Percentiles rank a stretch among this genome's conserved stretches.
phyloP scores from a whole-genome alignment of 2,329 filamentous ascomycete genomes.

The Boeremia exigua region DNA sequence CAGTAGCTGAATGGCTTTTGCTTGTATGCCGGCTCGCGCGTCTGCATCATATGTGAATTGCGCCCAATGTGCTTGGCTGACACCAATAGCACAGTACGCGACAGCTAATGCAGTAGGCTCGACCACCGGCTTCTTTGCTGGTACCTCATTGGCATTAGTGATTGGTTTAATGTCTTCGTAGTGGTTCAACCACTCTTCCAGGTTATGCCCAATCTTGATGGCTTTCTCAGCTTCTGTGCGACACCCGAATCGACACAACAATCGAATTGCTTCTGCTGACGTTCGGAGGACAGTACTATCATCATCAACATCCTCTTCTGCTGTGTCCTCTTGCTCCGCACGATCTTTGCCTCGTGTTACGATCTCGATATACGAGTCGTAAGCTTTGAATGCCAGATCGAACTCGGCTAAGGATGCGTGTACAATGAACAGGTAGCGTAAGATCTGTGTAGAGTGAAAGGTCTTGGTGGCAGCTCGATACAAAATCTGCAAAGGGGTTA shows the following conservation, averaged over 20 bases:
- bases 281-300: slow-evolving; percentile 79
- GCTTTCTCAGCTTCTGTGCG: slow-evolving; percentile 79
- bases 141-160: slow-evolving; percentile 34
- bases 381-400: slow-evolving; percentile 86
- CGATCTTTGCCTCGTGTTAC: slow-evolving; percentile 84
- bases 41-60: slow-evolving; percentile 78
- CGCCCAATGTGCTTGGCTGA: slow-evolving; percentile 88
- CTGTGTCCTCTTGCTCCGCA: slow-evolving; percentile 74
- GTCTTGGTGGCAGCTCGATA: slow-evolving; percentile 92
- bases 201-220: slow-evolving; percentile 69
- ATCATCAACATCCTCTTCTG: slow-evolving; percentile 75
- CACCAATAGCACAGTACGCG: slow-evolving; percentile 83
- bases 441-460: slow-evolving; percentile 89
- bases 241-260: slow-evolving; percentile 83
- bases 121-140: slow-evolving; percentile 53
- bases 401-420: slow-evolving; percentile 91
- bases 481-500: slow-evolving; percentile 64
- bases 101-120: slow-evolving; percentile 64
- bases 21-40: slow-evolving; percentile 73
- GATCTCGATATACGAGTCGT: slow-evolving; percentile 90
- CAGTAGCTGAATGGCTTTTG: slow-evolving; percentile 77
- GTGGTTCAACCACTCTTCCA: slow-evolving; percentile 78
- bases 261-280: slow-evolving; percentile 77
- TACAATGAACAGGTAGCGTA: slow-evolving; percentile 85
- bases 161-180: slow-evolving; percentile 34